phyloP scores from a whole-genome alignment of 495 filamentous ascomycete species.

The Annulohypoxylon maeteangense region DNA sequence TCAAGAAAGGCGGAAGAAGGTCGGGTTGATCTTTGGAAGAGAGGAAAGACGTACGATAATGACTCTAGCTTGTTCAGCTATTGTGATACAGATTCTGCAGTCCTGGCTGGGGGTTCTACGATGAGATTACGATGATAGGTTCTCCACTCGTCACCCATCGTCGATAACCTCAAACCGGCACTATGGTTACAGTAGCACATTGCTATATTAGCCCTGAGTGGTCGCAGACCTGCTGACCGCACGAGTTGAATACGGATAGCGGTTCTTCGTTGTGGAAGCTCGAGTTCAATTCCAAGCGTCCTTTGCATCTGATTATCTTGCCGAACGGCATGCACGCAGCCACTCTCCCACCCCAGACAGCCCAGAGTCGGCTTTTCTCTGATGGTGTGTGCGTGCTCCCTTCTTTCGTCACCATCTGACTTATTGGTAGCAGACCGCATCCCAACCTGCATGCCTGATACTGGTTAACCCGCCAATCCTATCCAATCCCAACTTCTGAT shows the following conservation, averaged over 20 bases:
- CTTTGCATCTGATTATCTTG: conserved; percentile 42
- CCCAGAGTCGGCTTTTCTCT: conserved; percentile 30
- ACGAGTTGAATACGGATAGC: conserved; percentile 25
- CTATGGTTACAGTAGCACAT: conserved; percentile 28
- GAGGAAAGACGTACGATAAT: conserved; percentile 18
- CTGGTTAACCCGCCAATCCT: conserved; percentile 12
- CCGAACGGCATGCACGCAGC: conserved; percentile 38
- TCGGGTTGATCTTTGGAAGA: neutral
- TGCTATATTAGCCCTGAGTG: conserved; percentile 29
- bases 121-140: neutral
- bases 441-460: conserved; percentile 13
- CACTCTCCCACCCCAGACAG: conserved; percentile 8
- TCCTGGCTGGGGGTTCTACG: neutral
- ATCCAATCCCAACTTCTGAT: conserved; percentile 33
- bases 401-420: conserved; percentile 45
- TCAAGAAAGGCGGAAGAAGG: neutral
- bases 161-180: neutral
- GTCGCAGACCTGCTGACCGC: conserved; percentile 7
- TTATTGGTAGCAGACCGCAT: conserved; percentile 33
- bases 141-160: neutral
- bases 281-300: neutral
- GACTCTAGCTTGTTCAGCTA: neutral
- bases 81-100: conserved; percentile 2
- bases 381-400: conserved; percentile 41
- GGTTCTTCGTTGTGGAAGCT: conserved; percentile 17